phyloP scores from a whole-genome alignment of 2,329 filamentous ascomycete species.

The Ustulina deusta region DNA sequence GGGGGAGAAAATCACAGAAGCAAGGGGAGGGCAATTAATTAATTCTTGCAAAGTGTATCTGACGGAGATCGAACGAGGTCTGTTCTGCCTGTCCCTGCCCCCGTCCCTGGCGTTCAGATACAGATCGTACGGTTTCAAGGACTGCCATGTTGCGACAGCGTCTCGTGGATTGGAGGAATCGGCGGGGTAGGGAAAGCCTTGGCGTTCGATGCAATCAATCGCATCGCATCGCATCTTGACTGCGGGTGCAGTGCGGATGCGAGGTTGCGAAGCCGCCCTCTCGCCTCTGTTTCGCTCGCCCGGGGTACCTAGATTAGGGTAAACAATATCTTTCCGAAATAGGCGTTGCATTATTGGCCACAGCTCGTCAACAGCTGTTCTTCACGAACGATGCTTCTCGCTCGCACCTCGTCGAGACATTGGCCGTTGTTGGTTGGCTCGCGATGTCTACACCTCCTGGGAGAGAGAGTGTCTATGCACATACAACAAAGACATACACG shows the following conservation, averaged over 20 bases:
- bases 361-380: conserved; percentile 9
- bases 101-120: conserved; percentile 6
- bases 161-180: conserved; percentile 17
- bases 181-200: conserved; percentile 27
- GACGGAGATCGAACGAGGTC: conserved; percentile 30
- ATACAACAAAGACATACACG: background rate
- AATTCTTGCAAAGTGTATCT: background rate
- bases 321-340: background rate
- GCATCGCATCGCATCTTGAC: conserved; percentile 18
- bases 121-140: conserved; percentile 35
- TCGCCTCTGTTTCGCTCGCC: background rate
- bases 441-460: conserved; percentile 5
- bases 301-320: background rate
- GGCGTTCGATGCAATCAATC: conserved; percentile 19
- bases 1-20: background rate
- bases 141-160: conserved; percentile 23
- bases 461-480: background rate
- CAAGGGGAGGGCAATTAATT: background rate
- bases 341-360: conserved; percentile 10
- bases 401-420: conserved; percentile 24
- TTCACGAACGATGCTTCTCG: conserved; percentile 30
- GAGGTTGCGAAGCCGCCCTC: conserved; percentile 8
- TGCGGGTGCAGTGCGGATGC: conserved; percentile 27
- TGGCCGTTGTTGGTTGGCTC: conserved; percentile 25
- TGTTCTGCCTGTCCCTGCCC: background rate